Evolutionary conservation across 176 grass and related monocot species (phyloP), one percentile per base, ranked within the genome.

Genomic region (Urochloa ruziziensis): DNA sequence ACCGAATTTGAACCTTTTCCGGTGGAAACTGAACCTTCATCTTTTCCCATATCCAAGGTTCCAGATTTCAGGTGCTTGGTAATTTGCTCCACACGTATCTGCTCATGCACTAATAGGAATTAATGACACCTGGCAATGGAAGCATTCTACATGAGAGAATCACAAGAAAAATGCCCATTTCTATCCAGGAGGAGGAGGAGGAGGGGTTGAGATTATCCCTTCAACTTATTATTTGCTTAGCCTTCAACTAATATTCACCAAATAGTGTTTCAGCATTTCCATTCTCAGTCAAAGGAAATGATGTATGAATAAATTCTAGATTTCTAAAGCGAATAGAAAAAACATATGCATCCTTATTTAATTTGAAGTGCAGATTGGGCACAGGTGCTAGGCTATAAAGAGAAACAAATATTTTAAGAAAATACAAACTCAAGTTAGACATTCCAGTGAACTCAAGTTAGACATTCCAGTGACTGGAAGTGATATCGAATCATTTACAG

Each of bases 1-100:
- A 85, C 77, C 42, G 62, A 51, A 70, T 83, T 82, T 78, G 83
- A 86, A 70, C 32, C 72, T 35, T 87, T 71, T 37, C 72, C 87
- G 56, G 73, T 54, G 72, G 89, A 77, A 19, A 76, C n/a, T 68
- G 84, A 89, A 75, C 32, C 82, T 72, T 90, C 84, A 77, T 85
- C 77, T 64, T 84, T 80, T 29, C 30, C 78, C 43, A 76, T 87
- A 57, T 93, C 88, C 74, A 78, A 21, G 84, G 79, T 70, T 90
- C 71, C 87, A 62, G 87, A 78, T 78, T 91, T 90, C 82, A 98
- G 83, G 73, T 76, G 75, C 87, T 90, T 82, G 64, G 80, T 90
- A 72, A 98, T 98, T 91, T 98, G 93, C 80, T 91, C 96, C 87
- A 98, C 61, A 83, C 91, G 91, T 87, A 59, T 91, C 96, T 98